Conservation (phyloP, 331 rosid species). For the Pyracantha coccinea region DNA sequence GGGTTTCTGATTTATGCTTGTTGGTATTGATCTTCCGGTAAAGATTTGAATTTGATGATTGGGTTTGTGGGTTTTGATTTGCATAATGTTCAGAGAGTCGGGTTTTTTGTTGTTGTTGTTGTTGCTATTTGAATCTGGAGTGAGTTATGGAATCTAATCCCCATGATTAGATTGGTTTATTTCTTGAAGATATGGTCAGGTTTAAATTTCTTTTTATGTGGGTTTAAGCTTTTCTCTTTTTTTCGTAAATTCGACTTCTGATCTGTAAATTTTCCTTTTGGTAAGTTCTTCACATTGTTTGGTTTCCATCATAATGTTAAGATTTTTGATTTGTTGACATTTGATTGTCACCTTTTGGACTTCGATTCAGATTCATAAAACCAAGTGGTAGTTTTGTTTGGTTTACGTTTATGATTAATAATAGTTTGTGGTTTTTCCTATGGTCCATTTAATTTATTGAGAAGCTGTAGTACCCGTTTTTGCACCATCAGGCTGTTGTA, state of each 20-base stretch:
- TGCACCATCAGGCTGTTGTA: background rate
- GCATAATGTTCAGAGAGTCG: background rate
- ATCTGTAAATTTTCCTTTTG: background rate
- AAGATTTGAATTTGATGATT: background rate
- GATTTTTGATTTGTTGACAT: background rate
- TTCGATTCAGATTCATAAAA: background rate
- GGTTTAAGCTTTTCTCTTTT: background rate
- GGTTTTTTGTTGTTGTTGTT: background rate
- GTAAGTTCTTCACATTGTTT: background rate
- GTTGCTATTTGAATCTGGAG: background rate
- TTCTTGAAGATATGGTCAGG: background rate
- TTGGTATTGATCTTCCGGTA: background rate
- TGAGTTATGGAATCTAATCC: background rate
- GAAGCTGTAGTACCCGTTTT: background rate
- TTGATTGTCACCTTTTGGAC: background rate
- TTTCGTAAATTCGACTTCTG: background rate
- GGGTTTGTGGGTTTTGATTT: background rate
- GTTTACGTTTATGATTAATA: background rate
- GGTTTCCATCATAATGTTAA: background rate
- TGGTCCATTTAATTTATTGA: background rate
- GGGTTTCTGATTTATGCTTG: background rate
- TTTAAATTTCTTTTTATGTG: background rate
- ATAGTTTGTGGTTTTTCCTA: background rate
- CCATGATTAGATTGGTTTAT: background rate
- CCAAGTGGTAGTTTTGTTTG: background rate